Evolutionary conservation across 2,329 filamentous ascomycete genomes (phyloP).

Genomic region (Xylaria hypoxylon): DNA sequence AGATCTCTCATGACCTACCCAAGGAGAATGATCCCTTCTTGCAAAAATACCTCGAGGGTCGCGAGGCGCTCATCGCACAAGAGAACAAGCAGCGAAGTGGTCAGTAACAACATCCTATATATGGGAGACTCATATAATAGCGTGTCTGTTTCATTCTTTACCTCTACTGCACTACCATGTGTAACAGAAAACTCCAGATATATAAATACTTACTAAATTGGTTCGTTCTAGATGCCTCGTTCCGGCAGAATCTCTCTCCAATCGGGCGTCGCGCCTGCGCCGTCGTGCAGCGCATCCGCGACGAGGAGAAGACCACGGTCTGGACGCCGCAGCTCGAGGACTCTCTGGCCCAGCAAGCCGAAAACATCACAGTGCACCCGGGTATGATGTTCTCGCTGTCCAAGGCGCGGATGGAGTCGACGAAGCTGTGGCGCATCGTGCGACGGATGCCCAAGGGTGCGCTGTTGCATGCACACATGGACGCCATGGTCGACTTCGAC

Average conservation of each 20-base stretch:
- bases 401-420: slow-evolving; percentile 86
- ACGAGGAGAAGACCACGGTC: slow-evolving; percentile 78
- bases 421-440: slow-evolving; percentile 86
- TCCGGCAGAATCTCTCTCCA: slow-evolving; percentile 80
- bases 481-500: slow-evolving; percentile 90
- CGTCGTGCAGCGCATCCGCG: slow-evolving; percentile 83
- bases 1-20: slow-evolving; percentile 68
- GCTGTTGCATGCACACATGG: slow-evolving; percentile 86
- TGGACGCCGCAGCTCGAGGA: slow-evolving; percentile 83
- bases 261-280: slow-evolving; percentile 80
- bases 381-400: slow-evolving; percentile 95
- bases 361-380: slow-evolving; percentile 76
- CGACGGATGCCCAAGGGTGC: slow-evolving; percentile 89
- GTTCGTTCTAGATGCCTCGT: slow-evolving; percentile 68
- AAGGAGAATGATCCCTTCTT: slow-evolving; percentile 77
- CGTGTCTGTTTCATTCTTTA: too few species aligned
- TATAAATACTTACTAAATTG: slow-evolving; percentile 8
- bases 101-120: slow-evolving; percentile 54
- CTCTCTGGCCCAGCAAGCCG: slow-evolving; percentile 69
- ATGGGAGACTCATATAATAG: background rate
- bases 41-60: slow-evolving; percentile 81
- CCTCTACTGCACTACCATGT: too few species aligned
- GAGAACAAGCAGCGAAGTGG: slow-evolving; percentile 87
- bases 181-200: background rate
- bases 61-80: slow-evolving; percentile 79